A percentile compares a stretch with the other conserved stretches of the same genome.
Conservation (phyloP, 2,329 filamentous ascomycete genomes). For the Xylariaceae sp. region DNA sequence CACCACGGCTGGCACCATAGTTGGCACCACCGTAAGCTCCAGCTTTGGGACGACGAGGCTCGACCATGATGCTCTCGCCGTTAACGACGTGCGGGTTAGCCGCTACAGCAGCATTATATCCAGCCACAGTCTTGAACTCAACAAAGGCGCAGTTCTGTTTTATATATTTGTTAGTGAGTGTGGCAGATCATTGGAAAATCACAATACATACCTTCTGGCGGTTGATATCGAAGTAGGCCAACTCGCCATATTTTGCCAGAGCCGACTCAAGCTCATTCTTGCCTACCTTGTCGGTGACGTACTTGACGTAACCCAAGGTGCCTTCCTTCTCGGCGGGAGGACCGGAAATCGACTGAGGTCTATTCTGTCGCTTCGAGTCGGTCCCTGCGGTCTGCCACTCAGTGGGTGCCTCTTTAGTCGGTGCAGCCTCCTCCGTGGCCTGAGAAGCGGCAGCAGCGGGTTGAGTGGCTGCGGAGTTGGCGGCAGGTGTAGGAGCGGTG, state of each 20-base stretch:
- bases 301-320: conserved; percentile 89
- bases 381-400: conserved; percentile 89
- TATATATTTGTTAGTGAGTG: conserved; percentile 23
- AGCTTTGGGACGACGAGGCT: conserved; percentile 79
- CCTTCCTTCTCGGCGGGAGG: conserved; percentile 66
- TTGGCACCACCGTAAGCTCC: conserved; percentile 67
- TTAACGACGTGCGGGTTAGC: conserved; percentile 85
- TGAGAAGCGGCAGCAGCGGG: conserved; percentile 41
- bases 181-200: background rate
- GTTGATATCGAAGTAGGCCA: conserved; percentile 74
- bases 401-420: conserved; percentile 51
- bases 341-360: conserved; percentile 62
- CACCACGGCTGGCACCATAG: conserved; percentile 59
- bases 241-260: conserved; percentile 67
- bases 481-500: conserved; percentile 33
- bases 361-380: conserved; percentile 80
- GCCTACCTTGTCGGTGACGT: conserved; percentile 85
- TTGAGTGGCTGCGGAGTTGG: conserved; percentile 37
- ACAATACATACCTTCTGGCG: conserved; percentile 70
- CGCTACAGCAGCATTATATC: conserved; percentile 75
- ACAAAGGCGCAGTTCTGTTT: conserved; percentile 91
- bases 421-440: conserved; percentile 28
- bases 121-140: conserved; percentile 78
- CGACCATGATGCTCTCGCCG: conserved; percentile 77
- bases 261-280: conserved; percentile 66